A percentile compares a stretch with the other conserved stretches of the same genome.
Evolutionary conservation across 2,329 filamentous ascomycete species (phyloP).

Genomic region (Reticulascus tulasneorum): DNA sequence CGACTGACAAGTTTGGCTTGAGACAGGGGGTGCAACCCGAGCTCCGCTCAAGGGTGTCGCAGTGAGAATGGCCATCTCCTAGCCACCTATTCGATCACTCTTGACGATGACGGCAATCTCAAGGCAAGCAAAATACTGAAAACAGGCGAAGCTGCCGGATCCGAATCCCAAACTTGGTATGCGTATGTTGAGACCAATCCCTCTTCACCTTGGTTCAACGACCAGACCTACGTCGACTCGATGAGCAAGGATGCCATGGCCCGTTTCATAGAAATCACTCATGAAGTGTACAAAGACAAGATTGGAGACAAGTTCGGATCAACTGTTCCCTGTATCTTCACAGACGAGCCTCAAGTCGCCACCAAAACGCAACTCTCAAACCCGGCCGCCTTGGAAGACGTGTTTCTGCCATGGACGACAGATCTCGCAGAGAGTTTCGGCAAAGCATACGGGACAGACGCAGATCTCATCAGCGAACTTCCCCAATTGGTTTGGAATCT

Average conservation of each 20-base stretch:
- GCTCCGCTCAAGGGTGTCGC: conserved; percentile 11
- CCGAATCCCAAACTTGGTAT: conserved; percentile 21
- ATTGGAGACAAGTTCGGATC: conserved; percentile 24
- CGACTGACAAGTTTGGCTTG: background rate
- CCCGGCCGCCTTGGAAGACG: conserved; percentile 18
- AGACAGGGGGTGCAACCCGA: conserved; percentile 2
- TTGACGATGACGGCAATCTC: conserved; percentile 20
- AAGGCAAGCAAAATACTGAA: conserved; percentile 16
- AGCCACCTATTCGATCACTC: conserved; percentile 18
- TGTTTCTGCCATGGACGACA: conserved; percentile 26
- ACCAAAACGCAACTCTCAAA: conserved; percentile 23
- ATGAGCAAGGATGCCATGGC: conserved; percentile 21
- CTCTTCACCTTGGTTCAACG: conserved; percentile 25
- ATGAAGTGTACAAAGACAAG: conserved; percentile 24
- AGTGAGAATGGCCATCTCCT: conserved; percentile 22
- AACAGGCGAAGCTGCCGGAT: conserved; percentile 14
- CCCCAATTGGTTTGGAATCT: conserved; percentile 27
- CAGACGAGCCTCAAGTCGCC: conserved; percentile 27
- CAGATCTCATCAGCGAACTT: conserved; percentile 19
- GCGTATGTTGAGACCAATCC: conserved; percentile 26
- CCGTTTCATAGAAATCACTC: conserved; percentile 23
- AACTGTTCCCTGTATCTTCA: conserved; percentile 25
- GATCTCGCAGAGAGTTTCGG: conserved; percentile 22
- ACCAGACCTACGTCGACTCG: conserved; percentile 25
- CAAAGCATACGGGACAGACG: conserved; percentile 13